Evolutionary conservation across 257 asterid genomes (phyloP).

Genomic region (Asclepias syriaca): DNA sequence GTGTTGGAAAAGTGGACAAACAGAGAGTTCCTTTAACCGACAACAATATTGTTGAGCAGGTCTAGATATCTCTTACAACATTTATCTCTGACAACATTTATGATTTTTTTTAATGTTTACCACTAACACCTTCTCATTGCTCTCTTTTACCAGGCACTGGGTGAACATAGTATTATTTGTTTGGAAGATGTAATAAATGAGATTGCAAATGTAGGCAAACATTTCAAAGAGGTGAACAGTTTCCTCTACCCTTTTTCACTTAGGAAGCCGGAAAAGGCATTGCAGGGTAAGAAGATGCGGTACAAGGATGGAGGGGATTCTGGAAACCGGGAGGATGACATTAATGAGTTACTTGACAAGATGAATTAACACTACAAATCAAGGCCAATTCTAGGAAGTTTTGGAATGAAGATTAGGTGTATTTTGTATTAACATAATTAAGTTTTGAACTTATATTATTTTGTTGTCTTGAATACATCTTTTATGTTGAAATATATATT

Average conservation of each 20-base stretch:
- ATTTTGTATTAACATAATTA: not conserved
- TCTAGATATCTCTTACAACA: constrained; percentile 9
- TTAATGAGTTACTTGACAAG: constrained; percentile 68
- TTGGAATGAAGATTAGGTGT: constrained; percentile 4
- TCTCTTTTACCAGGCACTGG: constrained; percentile 50
- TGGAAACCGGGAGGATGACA: constrained; percentile 65
- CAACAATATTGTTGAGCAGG: constrained; percentile 84
- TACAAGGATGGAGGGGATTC: constrained; percentile 85
- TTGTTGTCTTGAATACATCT: not conserved
- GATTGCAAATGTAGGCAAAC: constrained; percentile 55
- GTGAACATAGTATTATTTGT: constrained; percentile 63
- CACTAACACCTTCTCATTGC: constrained; percentile 1
- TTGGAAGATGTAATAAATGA: constrained; percentile 81
- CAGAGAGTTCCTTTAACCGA: constrained; percentile 75
- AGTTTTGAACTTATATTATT: not conserved
- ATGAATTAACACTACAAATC: constrained; percentile 54
- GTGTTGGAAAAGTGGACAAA: constrained; percentile 55
- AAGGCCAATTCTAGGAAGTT: constrained; percentile 1
- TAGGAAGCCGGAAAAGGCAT: constrained; percentile 70
- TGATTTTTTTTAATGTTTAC: not conserved
- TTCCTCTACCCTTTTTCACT: constrained; percentile 74
- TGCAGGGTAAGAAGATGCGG: constrained; percentile 68
- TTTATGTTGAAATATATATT: not conserved
- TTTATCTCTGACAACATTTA: not conserved
- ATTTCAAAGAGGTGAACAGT: constrained; percentile 53